Evolutionary conservation across 371 early-diverging fungal species (phyloP), one percentile per base, ranked within the genome.

Genomic region (Mucor racemosus): DNA sequence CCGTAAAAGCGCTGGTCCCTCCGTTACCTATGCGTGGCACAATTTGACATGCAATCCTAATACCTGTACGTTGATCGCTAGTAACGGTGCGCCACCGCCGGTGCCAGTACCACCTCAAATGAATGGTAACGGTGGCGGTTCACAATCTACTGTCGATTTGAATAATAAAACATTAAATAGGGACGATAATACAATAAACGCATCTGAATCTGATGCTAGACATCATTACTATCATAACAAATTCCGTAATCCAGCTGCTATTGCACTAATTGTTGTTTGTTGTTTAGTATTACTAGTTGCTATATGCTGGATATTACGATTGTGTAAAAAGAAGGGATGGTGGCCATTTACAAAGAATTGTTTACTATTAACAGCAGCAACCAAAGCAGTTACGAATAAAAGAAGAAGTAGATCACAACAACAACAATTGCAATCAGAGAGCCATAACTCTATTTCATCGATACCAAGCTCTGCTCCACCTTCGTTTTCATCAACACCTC

Each of bases 41-140:
- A 79, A 73, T 55, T 58, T 79, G 63, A 79, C 77, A 19, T 79
- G 80, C 44, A 74, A 79, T 41, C 74, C 77, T 5, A 53, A 35
- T 3, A 77, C 66, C 11, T 79, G 80, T 42, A 61, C 73, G 57
- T 26, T 79, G n/a, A 67, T 62, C 15, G 68, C 65, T 14, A 65
- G 61, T 31, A 56, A 64, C 26, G 65, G 65, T 13, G 38, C 65
- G 48, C 60, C 65, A 56, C 65, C 62, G n/a, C 73, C 66, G 26
- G n/a, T 58, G 26, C 50, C 75, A 39, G 21, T 68, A 63, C 57
- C 67, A 56, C 60, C 60, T 33, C 61, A 26, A 56, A 14, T 7
- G 13, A 34, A 13, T 13, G 53, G 53, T 19, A 61, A 7, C 31
- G 55, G 10, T 19, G 57, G 58, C 39, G 21, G 44, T 13, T 31